Evolutionary conservation across 2,329 filamentous ascomycete genomes (phyloP).

Genomic region (Phaeosphaeria sp.): DNA sequence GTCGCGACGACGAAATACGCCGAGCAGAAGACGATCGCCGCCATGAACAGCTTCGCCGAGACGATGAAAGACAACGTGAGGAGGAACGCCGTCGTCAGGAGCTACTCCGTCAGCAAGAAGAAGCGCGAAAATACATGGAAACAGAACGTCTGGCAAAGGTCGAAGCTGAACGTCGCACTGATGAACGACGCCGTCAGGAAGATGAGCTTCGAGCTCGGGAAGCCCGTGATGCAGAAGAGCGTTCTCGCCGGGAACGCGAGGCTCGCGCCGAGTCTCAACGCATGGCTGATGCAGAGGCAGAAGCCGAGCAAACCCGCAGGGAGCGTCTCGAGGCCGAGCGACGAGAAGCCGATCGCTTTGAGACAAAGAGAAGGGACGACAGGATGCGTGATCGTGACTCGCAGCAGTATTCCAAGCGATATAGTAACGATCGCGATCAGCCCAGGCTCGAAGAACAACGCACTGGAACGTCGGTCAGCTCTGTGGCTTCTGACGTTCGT

Average conservation of each 20-base stretch:
- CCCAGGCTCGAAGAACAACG: conserved; percentile 35
- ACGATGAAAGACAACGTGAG: conserved; percentile 21
- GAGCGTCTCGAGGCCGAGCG: conserved; percentile 36
- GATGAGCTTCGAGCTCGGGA: conserved; percentile 36
- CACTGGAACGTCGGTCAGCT: conserved; percentile 38
- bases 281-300: conserved; percentile 24
- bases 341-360: conserved; percentile 31
- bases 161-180: conserved; percentile 33
- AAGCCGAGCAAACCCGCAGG: conserved; percentile 34
- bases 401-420: conserved; percentile 29
- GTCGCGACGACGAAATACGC: conserved; percentile 25
- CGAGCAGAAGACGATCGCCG: conserved; percentile 23
- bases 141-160: conserved; percentile 36
- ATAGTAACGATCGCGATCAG: conserved; percentile 31
- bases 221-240: conserved; percentile 36
- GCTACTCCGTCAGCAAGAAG: conserved; percentile 37
- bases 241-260: conserved; percentile 38
- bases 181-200: conserved; percentile 33
- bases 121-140: conserved; percentile 35
- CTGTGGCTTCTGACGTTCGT: conserved; percentile 39
- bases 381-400: conserved; percentile 38
- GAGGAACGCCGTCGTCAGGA: conserved; percentile 28
- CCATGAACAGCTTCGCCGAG: conserved; percentile 14
- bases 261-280: conserved; percentile 36
- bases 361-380: conserved; percentile 36